Conservation (phyloP, 805 yeast genomes). For the fission yeast (Schizosaccharomyces pombe) region DNA sequence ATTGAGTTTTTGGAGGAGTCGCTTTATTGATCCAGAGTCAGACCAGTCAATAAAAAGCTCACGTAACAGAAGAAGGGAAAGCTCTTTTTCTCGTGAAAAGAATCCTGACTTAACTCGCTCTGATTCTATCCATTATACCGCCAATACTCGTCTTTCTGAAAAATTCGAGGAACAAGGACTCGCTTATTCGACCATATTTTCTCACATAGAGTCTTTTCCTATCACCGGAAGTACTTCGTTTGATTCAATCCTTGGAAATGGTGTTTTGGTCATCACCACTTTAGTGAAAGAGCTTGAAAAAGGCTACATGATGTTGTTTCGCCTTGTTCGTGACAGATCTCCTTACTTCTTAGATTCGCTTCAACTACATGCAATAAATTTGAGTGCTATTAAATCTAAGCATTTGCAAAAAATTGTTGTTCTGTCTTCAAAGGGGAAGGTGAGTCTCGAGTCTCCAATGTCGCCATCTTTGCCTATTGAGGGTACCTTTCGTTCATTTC, state of each 20-base stretch:
- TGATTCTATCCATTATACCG: not conserved
- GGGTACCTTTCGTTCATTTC: not conserved
- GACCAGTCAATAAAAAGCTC: not conserved
- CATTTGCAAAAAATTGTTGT: not conserved
- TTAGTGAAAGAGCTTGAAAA: not conserved
- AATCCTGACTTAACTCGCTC: not conserved
- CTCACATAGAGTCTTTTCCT: not conserved
- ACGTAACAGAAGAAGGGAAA: not conserved
- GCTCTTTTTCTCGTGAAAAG: not conserved
- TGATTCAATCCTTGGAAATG: not conserved
- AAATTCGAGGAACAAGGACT: not conserved
- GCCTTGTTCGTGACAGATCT: not conserved
- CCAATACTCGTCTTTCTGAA: not conserved
- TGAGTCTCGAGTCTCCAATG: conserved; percentile 5
- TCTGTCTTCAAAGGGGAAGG: conserved; percentile 4
- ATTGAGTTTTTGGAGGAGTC: not conserved
- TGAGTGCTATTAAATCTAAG: not conserved
- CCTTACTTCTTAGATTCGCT: not conserved
- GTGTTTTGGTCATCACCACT: not conserved
- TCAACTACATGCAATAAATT: not conserved
- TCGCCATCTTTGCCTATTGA: conserved; percentile 1
- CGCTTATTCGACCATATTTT: not conserved
- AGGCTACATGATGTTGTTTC: not conserved
- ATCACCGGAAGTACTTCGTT: not conserved
- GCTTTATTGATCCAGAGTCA: not conserved